phyloP scores from a whole-genome alignment of 345 rosid genomes.

The Aethionema arabicum region DNA sequence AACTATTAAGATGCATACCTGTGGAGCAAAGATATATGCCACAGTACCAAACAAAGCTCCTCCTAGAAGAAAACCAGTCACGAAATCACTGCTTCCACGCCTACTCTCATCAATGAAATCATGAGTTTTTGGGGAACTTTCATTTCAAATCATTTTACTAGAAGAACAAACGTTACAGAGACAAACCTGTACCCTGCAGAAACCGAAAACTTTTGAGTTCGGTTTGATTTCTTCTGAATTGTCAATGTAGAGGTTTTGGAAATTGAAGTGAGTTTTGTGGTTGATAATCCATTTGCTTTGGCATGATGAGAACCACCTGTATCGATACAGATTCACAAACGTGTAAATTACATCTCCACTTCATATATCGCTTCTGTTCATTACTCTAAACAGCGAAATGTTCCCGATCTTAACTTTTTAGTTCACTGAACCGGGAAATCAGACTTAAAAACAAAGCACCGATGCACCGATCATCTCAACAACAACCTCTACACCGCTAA shows the following conservation, averaged over 20 bases:
- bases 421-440: not conserved
- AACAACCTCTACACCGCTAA: not conserved
- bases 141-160: not conserved
- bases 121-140: not conserved
- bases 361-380: not conserved
- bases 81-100: conserved; percentile 74
- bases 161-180: not conserved
- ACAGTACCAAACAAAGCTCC: conserved; percentile 84
- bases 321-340: conserved; percentile 19
- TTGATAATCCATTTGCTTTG: conserved; percentile 42
- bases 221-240: conserved; percentile 44
- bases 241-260: conserved; percentile 42
- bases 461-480: conserved; percentile 1
- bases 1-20: conserved; percentile 44
- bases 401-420: conserved; percentile 5
- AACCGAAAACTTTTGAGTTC: conserved; percentile 44
- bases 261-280: conserved; percentile 43
- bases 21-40: conserved; percentile 83
- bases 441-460: not conserved
- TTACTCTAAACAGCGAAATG: not conserved
- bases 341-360: not conserved
- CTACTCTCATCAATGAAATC: conserved; percentile 51
- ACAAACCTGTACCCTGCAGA: conserved; percentile 59
- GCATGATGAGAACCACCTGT: conserved; percentile 48
- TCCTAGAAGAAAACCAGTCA: conserved; percentile 84